Evolutionary conservation across 176 grass and related monocot species (phyloP).

Genomic region (Cenchrus americanus): DNA sequence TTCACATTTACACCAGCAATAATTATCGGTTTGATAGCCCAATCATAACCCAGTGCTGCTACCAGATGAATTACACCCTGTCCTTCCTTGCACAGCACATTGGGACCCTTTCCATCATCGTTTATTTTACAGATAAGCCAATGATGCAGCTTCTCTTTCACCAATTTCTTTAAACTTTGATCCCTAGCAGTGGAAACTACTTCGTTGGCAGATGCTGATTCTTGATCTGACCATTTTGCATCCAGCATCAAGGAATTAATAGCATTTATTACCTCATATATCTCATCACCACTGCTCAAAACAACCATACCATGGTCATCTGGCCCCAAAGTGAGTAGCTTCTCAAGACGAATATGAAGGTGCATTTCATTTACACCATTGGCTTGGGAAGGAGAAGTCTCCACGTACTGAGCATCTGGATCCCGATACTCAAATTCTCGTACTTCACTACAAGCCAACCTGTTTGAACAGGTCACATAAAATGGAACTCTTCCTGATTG

Average conservation of each 20-base stretch:
- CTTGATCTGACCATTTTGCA: constrained; percentile 51
- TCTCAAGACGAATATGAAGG: constrained; percentile 76
- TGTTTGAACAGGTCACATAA: constrained; percentile 85
- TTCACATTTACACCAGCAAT: constrained; percentile 83
- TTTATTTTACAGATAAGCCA: constrained; percentile 79
- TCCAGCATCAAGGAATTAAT: constrained; percentile 65
- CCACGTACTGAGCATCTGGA: constrained; percentile 49
- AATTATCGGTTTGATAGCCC: constrained; percentile 74
- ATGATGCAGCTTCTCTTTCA: constrained; percentile 79
- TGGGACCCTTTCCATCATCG: constrained; percentile 75
- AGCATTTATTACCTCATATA: constrained; percentile 52
- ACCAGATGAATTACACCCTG: constrained; percentile 91
- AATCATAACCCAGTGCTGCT: constrained; percentile 77
- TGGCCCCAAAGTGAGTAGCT: constrained; percentile 65
- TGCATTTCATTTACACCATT: constrained; percentile 71
- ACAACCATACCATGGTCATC: constrained; percentile 40
- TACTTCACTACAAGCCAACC: constrained; percentile 85
- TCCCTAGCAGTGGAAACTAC: constrained; percentile 44
- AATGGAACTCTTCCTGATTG: constrained; percentile 76
- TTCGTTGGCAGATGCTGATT: constrained; percentile 27
- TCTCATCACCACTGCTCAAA: constrained; percentile 41
- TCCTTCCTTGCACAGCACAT: constrained; percentile 72
- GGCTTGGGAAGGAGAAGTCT: constrained; percentile 39
- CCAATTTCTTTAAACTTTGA: constrained; percentile 60
- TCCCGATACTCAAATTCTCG: constrained; percentile 76